Evolutionary conservation across 441 rosid genomes (phyloP), one percentile per base, ranked within the genome.

Genomic region (Daphne laureola): DNA sequence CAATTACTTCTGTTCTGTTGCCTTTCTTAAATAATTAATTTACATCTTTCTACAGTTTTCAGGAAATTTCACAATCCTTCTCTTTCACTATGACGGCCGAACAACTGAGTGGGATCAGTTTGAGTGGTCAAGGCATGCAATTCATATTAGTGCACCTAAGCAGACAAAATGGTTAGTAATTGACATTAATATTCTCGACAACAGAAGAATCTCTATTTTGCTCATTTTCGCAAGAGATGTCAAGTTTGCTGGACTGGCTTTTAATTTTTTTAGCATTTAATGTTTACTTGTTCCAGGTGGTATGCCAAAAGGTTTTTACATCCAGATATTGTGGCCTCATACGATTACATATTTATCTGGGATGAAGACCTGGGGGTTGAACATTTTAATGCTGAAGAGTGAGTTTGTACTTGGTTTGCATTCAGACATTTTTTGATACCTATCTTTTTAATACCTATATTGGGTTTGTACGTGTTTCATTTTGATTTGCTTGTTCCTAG

Each of bases 281-380:
- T 31, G 38, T 31, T 31, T 31, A 31, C 38, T 31, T 31, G 38
- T 31, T 31, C 11, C 38, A 31, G 38, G 38, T 31, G 38, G 99
- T 94, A 94, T 72, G 98, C 98, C 38, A 94, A 94, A 80, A 87
- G 99, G 47, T 94, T 94, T 69, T 75, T 94, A 78, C 99, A 94
- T 68, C 99, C 99, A 61, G 92, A 86, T 76, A 85, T 94, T 27
- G 86, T 94, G 58, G 98, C 98, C 31, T 36, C 84, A 4, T 94
- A 94, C 75, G 99, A 94, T 63, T 94, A 90, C 78, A 81, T 94
- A 62, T 94, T 94, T 68, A 84, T 90, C 59, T 94, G 99, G 99
- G 98, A 90, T 54, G 99, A 94, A 67, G 99, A 94, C 69, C 74
- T 94, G 46, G 96, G 98, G 52, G 96, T 88, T 17, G 95, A 90